Percentiles rank a stretch among this genome's conserved stretches.
These are phyloP conservation scores for Lactifluus piperatus DNA, from an alignment of 768 basidiomycete species.

Conservation along the genomic window DNA sequence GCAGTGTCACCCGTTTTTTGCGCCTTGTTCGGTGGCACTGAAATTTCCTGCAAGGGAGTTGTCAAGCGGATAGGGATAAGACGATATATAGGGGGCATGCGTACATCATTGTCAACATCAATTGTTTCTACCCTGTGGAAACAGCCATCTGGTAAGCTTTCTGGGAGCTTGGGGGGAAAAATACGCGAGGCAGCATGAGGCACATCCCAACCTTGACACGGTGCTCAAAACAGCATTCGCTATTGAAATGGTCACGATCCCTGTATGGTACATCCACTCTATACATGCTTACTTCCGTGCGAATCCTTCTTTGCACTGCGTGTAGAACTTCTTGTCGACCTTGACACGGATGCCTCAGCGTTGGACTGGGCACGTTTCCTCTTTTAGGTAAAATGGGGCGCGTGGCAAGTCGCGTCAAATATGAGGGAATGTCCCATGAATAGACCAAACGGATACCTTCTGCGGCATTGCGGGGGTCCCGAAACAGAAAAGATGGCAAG, in stretches of 20 bases:
- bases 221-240: neutral
- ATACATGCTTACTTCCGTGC: conserved; percentile 19
- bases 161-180: neutral
- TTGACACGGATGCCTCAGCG: conserved; percentile 31
- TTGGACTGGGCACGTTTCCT: conserved; percentile 45
- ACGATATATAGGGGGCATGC: neutral
- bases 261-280: neutral
- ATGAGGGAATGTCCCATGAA: neutral
- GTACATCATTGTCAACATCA: conserved; percentile 1
- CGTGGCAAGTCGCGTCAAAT: conserved; percentile 4
- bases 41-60: conserved; percentile 5
- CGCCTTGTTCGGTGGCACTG: conserved; percentile 20
- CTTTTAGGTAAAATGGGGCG: conserved; percentile 29
- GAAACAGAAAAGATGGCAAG: conserved; percentile 4
- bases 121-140: neutral
- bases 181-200: neutral
- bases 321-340: conserved; percentile 39
- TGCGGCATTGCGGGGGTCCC: conserved; percentile 14
- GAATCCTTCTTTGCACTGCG: conserved; percentile 28
- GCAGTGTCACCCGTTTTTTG: conserved; percentile 6
- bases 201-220: neutral
- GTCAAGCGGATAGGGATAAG: neutral
- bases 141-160: neutral
- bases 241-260: neutral
- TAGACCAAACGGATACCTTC: conserved; percentile 4